Evolutionary conservation across 2,329 filamentous ascomycete genomes (phyloP), one percentile per base, ranked within the genome.

Genomic region (Chaetomium globosum): DNA sequence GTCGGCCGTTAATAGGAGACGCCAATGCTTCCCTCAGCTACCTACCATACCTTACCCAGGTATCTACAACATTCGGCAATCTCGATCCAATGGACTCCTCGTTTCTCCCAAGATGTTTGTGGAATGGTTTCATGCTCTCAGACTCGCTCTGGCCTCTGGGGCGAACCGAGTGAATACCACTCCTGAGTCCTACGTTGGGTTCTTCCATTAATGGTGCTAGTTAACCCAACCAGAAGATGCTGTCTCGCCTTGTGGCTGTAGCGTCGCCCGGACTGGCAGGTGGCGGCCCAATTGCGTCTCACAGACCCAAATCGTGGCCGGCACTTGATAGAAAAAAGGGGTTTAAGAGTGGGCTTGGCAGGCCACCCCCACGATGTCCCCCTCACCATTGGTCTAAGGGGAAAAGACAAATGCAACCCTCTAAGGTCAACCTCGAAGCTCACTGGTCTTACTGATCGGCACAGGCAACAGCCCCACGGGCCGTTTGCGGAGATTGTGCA

Each of bases 401-500:
- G 12, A 8, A 12, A 31, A 46, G 23, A 23, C 9, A 12, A 61
- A 65, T 61, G 63, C 58, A 31, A 58, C 59, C 39, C 13, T 43
- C n/a, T 19, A 43, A 3, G 12, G n/a, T 19, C n/a, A 43, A 43
- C 57, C n/a, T 4, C 51, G 39, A 39, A 46, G n/a, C 36, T 60
- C 6, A 60, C 39, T 60, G 63, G 63, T 43, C 30, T 53, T 46
- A n/a, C 5, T 33, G 48, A 13, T 54, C n/a, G 9, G 39, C 13
- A 46, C 49, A 49, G 49, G 12, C 12, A 39, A 16, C 48, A 36
- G 49, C 51, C 51, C 48, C 36, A 33, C 53, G 43, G 51, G 10
- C 58, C 28, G 21, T 21, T 28, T 49, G 63, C 57, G 63, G 63
- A 58, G 58, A 43, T 64, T 55, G 63, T 60, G 57, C 57, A 64